These are phyloP conservation scores for Turritis glabra DNA, from an alignment of 345 rosid species.

Conservation along the genomic window DNA sequence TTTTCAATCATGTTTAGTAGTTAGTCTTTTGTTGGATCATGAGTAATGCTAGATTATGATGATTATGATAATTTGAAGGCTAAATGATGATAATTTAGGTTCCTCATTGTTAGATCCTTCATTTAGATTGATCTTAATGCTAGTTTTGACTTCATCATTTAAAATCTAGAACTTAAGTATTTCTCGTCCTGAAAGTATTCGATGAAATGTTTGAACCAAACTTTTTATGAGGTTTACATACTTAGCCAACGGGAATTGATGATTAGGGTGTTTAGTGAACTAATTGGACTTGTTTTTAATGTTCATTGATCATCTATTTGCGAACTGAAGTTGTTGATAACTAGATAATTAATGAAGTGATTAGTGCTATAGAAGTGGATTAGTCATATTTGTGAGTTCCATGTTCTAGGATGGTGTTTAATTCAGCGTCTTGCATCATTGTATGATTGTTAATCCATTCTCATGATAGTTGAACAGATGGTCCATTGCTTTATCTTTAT, in stretches of 20 bases:
- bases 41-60: background rate
- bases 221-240: too few relatives aligned
- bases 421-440: background rate
- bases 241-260: too few relatives aligned
- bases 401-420: background rate
- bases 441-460: too few relatives aligned
- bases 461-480: too few relatives aligned
- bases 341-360: background rate
- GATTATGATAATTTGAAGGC: background rate
- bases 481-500: too few relatives aligned
- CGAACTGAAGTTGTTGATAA: background rate
- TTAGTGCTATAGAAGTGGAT: background rate
- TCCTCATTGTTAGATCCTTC: background rate
- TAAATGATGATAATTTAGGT: background rate
- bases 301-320: background rate
- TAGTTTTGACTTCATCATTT: too few relatives aligned
- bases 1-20: background rate
- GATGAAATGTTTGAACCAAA: too few relatives aligned
- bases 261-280: too few relatives aligned
- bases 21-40: background rate
- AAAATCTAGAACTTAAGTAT: too few relatives aligned
- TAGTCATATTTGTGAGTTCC: background rate
- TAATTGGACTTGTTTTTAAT: too few relatives aligned
- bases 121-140: too few relatives aligned
- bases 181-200: too few relatives aligned